These are phyloP conservation scores for Bisporella sp. DNA, from an alignment of 2,329 filamentous ascomycete species.

Conservation along the genomic window DNA sequence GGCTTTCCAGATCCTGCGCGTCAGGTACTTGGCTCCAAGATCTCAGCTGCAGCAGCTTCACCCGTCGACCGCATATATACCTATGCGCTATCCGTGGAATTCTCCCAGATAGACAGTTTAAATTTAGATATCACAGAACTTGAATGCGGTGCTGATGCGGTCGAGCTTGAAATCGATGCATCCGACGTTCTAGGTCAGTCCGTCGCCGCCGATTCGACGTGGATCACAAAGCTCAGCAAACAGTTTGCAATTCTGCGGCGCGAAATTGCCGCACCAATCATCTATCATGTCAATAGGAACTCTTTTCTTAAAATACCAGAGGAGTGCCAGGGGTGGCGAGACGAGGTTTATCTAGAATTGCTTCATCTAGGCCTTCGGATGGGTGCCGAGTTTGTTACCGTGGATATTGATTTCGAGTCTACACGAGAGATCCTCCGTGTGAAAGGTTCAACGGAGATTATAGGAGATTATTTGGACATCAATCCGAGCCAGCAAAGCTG, in stretches of 20 bases:
- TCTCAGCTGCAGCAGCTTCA: not conserved
- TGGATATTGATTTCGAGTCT: not conserved
- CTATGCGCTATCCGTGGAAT: not conserved
- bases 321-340: not conserved
- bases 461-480: not conserved
- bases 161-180: not conserved
- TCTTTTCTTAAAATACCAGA: not conserved
- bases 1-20: not conserved
- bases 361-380: not conserved
- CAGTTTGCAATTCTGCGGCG: slow-evolving; percentile 2
- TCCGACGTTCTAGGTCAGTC: not conserved
- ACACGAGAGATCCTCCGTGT: not conserved
- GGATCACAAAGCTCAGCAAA: slow-evolving; percentile 1
- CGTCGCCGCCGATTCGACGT: not conserved
- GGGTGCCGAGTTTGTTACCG: not conserved
- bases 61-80: not conserved
- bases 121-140: slow-evolving; percentile 2
- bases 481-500: not conserved
- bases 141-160: slow-evolving; percentile 3
- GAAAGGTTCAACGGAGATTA: slow-evolving; percentile 1
- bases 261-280: slow-evolving; percentile 1
- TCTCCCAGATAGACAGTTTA: not conserved
- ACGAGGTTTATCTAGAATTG: slow-evolving; percentile 1
- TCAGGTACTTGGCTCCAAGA: not conserved
- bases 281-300: not conserved